Percentiles rank a stretch among this genome's conserved stretches.
Conservation (phyloP, 1,284 basidiomycete species). For the Melampsora medusae region DNA sequence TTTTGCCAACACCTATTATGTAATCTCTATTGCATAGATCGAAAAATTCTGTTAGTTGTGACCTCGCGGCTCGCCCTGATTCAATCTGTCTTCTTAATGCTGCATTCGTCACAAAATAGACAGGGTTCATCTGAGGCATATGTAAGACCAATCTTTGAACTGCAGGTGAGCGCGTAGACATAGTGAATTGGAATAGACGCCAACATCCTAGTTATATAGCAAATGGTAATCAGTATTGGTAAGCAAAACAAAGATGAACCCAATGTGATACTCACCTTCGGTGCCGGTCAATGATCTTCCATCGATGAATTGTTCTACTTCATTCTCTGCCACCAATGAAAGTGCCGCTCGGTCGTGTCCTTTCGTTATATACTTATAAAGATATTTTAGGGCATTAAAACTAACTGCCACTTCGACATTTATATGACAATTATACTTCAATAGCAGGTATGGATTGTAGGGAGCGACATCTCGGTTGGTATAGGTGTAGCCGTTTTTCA, state of each 20-base stretch:
- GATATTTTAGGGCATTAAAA: no score
- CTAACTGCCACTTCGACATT: not conserved
- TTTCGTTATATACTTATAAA: not conserved
- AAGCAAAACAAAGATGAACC: no score
- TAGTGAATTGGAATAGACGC: conserved; percentile 14
- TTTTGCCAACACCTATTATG: no score
- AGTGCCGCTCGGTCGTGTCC: not conserved
- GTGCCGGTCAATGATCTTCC: no score
- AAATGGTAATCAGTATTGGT: no score
- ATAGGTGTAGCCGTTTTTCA: not conserved
- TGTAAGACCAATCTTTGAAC: conserved; percentile 49
- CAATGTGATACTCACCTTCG: no score
- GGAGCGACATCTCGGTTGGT: not conserved
- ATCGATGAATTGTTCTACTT: no score
- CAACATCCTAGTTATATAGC: not conserved
- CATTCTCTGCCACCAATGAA: not conserved
- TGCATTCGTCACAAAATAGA: not conserved
- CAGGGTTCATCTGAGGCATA: conserved; percentile 56
- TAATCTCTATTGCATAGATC: not conserved
- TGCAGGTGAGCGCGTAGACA: conserved; percentile 1
- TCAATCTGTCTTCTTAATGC: not conserved
- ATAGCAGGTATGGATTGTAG: not conserved
- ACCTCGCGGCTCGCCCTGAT: not conserved
- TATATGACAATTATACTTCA: not conserved
- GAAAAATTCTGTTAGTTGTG: conserved; percentile 10